Conservation (phyloP, 2,329 filamentous ascomycete species). For the Teratosphaeria gauchensis region DNA sequence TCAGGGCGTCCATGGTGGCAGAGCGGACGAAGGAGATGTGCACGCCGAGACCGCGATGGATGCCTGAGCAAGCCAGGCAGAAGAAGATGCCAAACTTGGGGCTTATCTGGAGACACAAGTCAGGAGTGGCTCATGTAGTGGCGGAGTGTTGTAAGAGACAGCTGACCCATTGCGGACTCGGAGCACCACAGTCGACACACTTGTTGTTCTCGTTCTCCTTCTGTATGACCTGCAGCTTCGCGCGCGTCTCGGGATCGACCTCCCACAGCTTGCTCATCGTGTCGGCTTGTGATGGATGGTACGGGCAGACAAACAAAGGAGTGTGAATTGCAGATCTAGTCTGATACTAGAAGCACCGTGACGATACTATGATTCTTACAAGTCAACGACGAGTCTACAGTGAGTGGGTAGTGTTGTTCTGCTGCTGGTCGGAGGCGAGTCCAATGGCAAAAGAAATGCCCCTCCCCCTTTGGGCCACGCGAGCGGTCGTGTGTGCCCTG, state of each 20-base stretch:
- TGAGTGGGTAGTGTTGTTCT: neutral
- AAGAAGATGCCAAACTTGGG: slow-evolving; percentile 99
- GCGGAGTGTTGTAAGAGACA: slow-evolving; percentile 22
- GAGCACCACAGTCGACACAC: slow-evolving; percentile 92
- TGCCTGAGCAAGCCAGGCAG: slow-evolving; percentile 89
- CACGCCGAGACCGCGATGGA: slow-evolving; percentile 87
- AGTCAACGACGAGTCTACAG: no score
- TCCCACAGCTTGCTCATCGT: slow-evolving; percentile 80
- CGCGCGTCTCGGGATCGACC: slow-evolving; percentile 92
- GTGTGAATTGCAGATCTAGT: no score
- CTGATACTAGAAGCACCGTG: no score
- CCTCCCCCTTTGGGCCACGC: neutral
- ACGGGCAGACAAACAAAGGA: no score
- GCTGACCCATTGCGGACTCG: slow-evolving; percentile 88
- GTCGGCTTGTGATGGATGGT: neutral
- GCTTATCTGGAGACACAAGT: slow-evolving; percentile 44
- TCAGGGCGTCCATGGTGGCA: slow-evolving; percentile 98
- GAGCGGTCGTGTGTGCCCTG: no score
- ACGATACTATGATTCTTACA: no score
- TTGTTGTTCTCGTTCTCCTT: slow-evolving; percentile 79
- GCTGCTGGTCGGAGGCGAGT: neutral
- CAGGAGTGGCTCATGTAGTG: neutral
- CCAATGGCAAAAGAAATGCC: neutral
- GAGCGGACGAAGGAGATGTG: slow-evolving; percentile 97
- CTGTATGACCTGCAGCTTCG: slow-evolving; percentile 88